Percentiles rank a stretch among this genome's conserved stretches.
These are phyloP conservation scores for Citrus trifoliata DNA, from an alignment of 345 rosid species.

Conservation along the genomic window DNA sequence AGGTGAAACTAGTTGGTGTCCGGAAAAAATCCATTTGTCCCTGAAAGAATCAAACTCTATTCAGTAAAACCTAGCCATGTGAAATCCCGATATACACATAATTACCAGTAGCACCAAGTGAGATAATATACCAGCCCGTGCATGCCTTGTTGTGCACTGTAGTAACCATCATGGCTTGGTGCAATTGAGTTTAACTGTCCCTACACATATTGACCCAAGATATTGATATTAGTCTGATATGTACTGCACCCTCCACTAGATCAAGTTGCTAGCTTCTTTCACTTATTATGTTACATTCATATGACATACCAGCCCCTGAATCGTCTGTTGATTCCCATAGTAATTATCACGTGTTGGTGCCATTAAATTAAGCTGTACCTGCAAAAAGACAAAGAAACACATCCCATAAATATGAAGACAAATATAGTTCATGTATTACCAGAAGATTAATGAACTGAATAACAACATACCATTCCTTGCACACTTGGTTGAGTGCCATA, in stretches of 20 bases:
- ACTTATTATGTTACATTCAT: not conserved
- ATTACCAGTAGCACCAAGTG: not conserved
- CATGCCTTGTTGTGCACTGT: conserved; percentile 44
- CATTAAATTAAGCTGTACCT: conserved; percentile 64
- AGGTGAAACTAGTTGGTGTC: conserved; percentile 35
- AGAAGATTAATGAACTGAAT: not conserved
- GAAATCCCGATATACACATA: not conserved
- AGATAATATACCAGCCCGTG: conserved; percentile 46
- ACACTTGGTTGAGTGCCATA: conserved; percentile 43
- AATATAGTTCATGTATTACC: not conserved
- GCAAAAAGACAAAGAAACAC: not conserved
- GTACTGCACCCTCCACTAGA: not conserved
- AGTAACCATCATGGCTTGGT: conserved; percentile 54
- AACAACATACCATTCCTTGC: conserved; percentile 46
- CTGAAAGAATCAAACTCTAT: conserved; percentile 22
- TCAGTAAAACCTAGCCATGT: not conserved
- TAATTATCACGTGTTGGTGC: conserved; percentile 56
- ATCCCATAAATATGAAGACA: not conserved
- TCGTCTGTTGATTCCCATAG: conserved; percentile 48
- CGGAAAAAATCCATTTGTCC: conserved; percentile 61
- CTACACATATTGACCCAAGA: conserved; percentile 21
- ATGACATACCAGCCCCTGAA: conserved; percentile 52
- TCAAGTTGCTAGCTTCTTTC: not conserved
- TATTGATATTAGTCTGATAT: not conserved
- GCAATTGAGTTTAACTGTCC: conserved; percentile 60